Evolutionary conservation across 1,284 basidiomycete species (phyloP), one percentile per base, ranked within the genome.

Genomic region (Ganoderma lucidum): DNA sequence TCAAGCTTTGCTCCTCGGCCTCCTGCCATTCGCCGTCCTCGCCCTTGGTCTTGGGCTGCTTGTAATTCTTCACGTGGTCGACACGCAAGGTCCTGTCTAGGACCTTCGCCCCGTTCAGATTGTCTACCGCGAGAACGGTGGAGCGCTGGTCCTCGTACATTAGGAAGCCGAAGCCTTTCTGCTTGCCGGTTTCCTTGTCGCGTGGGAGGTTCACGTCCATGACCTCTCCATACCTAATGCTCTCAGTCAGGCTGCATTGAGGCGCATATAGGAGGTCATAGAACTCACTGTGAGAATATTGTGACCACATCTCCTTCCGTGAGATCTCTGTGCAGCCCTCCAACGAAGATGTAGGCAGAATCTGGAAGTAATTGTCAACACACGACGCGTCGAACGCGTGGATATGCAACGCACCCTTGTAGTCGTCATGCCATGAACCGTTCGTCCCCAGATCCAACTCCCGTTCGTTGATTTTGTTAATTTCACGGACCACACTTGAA

Each of bases 91-190:
- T 97, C 75, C 92, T 87, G 6, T 94, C 96, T 37, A 98, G 83
- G 53, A 99, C 93, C 73, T 91, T 90, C 53, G 96, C 93, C 42
- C 98, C 98, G 78, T 98, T 99, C 81, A 99, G 88, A 82, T 99
- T 99, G 83, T 99, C 98, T 72, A 99, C 97, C 6, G 98, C 98
- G 48, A 99, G 86, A 64, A 99, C 83, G 3, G 98, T 99, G 67
- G 95, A 97, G 60, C 96, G 89, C 82, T 99, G 98, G 82, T 99
- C 96, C 82, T 98, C 95, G 81, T 99, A 99, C 97, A 99, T 99
- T 71, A 99, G 84, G 82, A 99, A 99, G 3, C 91, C 97, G 79
- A 99, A 99, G 0, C 98, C 98, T 75, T 87, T 90, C 3, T 92
- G 86, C 79, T 96, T 96, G 41, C 95, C 94, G 0, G 96, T 96